Evolutionary conservation across 1,139 yeast genomes (phyloP).

Genomic region (Sugiyamaella xylanicola): DNA sequence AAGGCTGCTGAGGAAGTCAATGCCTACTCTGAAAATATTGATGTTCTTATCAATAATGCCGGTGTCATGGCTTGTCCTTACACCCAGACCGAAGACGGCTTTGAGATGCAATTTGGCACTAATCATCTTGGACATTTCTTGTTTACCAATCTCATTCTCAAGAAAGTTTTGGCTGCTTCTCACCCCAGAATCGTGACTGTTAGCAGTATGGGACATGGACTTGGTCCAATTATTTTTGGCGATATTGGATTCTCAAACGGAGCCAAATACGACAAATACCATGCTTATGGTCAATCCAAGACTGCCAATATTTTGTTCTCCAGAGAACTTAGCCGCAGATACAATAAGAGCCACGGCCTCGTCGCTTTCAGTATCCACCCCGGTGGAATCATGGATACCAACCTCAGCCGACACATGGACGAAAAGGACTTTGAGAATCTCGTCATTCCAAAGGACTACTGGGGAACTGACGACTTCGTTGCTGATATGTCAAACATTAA

Average conservation of each 20-base stretch:
- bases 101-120: conserved; percentile 72
- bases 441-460: conserved; percentile 11
- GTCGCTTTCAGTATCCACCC: conserved; percentile 24
- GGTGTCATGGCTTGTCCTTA: conserved; percentile 77
- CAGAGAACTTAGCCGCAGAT: conserved; percentile 16
- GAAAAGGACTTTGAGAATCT: not conserved
- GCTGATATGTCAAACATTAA: not conserved
- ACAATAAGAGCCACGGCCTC: conserved; percentile 16
- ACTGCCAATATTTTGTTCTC: conserved; percentile 32
- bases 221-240: conserved; percentile 36
- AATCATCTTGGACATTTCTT: conserved; percentile 70
- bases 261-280: conserved; percentile 18
- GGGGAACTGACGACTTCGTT: conserved; percentile 14
- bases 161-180: conserved; percentile 59
- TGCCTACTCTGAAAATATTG: conserved; percentile 16
- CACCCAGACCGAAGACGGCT: conserved; percentile 61
- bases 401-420: conserved; percentile 12
- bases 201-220: conserved; percentile 64
- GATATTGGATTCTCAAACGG: conserved; percentile 27
- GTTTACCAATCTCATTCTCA: conserved; percentile 44
- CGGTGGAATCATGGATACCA: conserved; percentile 20
- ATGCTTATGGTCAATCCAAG: conserved; percentile 38
- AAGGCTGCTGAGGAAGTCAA: conserved; percentile 19
- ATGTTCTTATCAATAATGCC: conserved; percentile 66
- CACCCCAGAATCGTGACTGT: conserved; percentile 63